Evolutionary conservation across 2,329 filamentous ascomycete genomes (phyloP).

Genomic region (Fusarium nisikadoi): DNA sequence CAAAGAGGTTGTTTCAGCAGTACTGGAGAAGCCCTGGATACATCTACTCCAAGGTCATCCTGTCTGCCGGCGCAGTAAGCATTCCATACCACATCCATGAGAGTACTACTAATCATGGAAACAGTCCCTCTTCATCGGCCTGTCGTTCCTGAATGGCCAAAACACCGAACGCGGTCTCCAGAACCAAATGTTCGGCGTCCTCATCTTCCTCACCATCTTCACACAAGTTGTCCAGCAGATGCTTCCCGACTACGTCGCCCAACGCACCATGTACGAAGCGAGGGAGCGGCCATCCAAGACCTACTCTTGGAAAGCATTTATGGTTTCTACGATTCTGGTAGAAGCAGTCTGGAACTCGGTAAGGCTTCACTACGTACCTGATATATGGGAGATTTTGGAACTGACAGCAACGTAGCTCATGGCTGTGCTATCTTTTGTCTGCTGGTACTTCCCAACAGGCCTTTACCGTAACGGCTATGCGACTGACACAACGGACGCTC

Average conservation of each 20-base stretch:
- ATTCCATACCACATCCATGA: fast-evolving
- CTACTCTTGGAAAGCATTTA: slow-evolving; percentile 76
- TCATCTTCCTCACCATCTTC: slow-evolving; percentile 78
- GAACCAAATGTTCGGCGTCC: slow-evolving; percentile 77
- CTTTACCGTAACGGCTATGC: slow-evolving; percentile 67
- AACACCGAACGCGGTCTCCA: slow-evolving; percentile 73
- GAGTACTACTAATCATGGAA: neutral
- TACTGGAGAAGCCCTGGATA: slow-evolving; percentile 63
- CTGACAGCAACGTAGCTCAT: slow-evolving; percentile 40
- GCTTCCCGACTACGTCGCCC: slow-evolving; percentile 76
- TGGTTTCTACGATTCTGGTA: slow-evolving; percentile 69
- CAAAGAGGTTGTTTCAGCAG: slow-evolving; percentile 50
- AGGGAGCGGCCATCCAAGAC: slow-evolving; percentile 74
- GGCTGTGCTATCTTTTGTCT: slow-evolving; percentile 67
- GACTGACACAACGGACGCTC: slow-evolving; percentile 56
- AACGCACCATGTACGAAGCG: slow-evolving; percentile 76
- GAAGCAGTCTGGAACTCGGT: slow-evolving; percentile 76
- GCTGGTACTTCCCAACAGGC: slow-evolving; percentile 76
- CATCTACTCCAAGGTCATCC: slow-evolving; percentile 65
- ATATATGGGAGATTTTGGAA: fast-evolving
- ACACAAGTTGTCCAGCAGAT: slow-evolving; percentile 72
- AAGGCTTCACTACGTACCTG: slow-evolving; percentile 41
- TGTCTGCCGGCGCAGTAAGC: slow-evolving; percentile 49
- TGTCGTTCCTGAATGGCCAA: slow-evolving; percentile 72
- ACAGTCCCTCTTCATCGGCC: slow-evolving; percentile 70